Evolutionary conservation across 768 basidiomycete genomes (phyloP).

Genomic region (Mycena amicta): DNA sequence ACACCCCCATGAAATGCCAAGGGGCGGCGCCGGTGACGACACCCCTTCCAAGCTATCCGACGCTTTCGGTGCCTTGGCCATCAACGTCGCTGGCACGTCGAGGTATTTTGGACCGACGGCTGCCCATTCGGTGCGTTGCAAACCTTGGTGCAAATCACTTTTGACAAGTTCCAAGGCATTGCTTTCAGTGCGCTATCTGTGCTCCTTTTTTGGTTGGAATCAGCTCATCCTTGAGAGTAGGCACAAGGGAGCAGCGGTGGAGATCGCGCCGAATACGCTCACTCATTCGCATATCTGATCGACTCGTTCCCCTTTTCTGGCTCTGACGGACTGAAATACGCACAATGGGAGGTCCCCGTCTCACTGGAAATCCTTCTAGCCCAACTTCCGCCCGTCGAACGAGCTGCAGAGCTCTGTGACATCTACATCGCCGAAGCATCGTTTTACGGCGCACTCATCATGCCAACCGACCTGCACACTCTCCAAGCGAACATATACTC

Average conservation of each 20-base stretch:
- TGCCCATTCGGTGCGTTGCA: conserved; percentile 41
- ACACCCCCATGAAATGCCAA: not conserved
- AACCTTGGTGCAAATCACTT: not conserved
- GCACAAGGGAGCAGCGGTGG: conserved; percentile 6
- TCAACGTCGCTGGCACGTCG: conserved; percentile 44
- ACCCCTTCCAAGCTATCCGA: conserved; percentile 15
- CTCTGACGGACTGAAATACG: no score
- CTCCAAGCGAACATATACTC: not conserved
- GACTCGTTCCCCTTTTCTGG: conserved; percentile 29
- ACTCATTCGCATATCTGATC: conserved; percentile 28
- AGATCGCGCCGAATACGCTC: conserved; percentile 22
- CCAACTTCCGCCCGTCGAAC: conserved; percentile 35
- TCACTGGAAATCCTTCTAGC: conserved; percentile 26
- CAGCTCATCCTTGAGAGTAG: not conserved
- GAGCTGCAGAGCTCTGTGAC: conserved; percentile 47
- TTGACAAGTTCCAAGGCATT: conserved; percentile 26
- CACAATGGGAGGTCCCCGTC: conserved; percentile 16
- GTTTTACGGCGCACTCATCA: conserved; percentile 45
- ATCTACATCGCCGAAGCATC: conserved; percentile 44
- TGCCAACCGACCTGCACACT: conserved; percentile 32
- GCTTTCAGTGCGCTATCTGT: conserved; percentile 26
- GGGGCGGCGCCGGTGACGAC: not conserved
- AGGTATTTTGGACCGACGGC: conserved; percentile 50
- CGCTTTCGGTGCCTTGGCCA: conserved; percentile 49
- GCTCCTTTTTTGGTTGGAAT: not conserved